Percentiles rank a stretch among this genome's conserved stretches.
Evolutionary conservation across 2,329 filamentous ascomycete genomes (phyloP).

Genomic region (Aspergillus spinulosporus): DNA sequence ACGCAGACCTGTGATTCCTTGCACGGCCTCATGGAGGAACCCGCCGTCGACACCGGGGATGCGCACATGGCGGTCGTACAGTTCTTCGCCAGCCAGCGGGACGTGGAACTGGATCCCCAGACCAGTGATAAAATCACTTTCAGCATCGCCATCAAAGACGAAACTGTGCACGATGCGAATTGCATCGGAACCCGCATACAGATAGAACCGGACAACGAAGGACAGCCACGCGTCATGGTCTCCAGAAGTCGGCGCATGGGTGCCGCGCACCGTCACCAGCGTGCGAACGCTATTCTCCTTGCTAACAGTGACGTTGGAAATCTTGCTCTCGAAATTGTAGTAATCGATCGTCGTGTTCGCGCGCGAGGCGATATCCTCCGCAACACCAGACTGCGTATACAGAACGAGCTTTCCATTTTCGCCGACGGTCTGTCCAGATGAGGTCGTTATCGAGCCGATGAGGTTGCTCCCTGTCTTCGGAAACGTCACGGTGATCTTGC

Average conservation of each 20-base stretch:
- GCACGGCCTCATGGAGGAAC: slow-evolving; percentile 58
- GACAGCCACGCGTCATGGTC: slow-evolving; percentile 54
- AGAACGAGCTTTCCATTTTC: slow-evolving; percentile 53
- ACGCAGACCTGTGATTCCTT: slow-evolving; percentile 61
- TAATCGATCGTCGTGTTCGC: slow-evolving; percentile 42
- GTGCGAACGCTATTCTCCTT: slow-evolving; percentile 44
- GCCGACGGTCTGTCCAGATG: slow-evolving; percentile 47
- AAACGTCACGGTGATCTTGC: slow-evolving; percentile 47
- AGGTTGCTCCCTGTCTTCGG: slow-evolving; percentile 49
- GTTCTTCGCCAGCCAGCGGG: slow-evolving; percentile 53
- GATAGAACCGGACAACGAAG: slow-evolving; percentile 59
- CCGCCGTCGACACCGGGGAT: slow-evolving; percentile 58
- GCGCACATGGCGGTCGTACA: slow-evolving; percentile 61
- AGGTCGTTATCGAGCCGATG: slow-evolving; percentile 46
- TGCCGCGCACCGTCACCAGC: slow-evolving; percentile 50
- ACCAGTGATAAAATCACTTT: slow-evolving; percentile 55
- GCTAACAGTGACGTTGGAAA: slow-evolving; percentile 55
- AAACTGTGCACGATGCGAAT: slow-evolving; percentile 58
- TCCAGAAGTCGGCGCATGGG: slow-evolving; percentile 34
- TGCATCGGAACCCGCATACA: slow-evolving; percentile 58
- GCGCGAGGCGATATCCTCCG: slow-evolving; percentile 41
- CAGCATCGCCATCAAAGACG: slow-evolving; percentile 54
- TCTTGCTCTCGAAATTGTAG: slow-evolving; percentile 51
- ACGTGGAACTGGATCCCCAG: slow-evolving; percentile 42
- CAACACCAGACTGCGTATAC: slow-evolving; percentile 52